Percentiles rank a stretch among this genome's conserved stretches.
Evolutionary conservation across 1,284 basidiomycete species (phyloP).

Genomic region (Ustilago curta): DNA sequence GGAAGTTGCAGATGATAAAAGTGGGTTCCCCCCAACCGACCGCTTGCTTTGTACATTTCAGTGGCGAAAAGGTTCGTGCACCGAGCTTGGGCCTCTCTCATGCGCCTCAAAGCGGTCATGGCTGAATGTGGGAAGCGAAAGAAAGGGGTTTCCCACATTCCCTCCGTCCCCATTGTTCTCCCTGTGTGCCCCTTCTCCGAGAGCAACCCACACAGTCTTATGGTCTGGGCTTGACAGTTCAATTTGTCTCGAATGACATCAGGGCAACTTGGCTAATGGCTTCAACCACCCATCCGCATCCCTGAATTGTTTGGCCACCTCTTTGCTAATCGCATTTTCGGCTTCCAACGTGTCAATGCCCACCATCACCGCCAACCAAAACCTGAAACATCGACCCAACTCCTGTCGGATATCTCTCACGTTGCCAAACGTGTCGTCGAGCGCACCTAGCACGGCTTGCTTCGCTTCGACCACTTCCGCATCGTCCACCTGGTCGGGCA

Average conservation of each 20-base stretch:
- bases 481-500: constrained; percentile 73
- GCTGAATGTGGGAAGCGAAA: not conserved
- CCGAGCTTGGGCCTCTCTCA: too few relatives aligned
- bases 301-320: constrained; percentile 93
- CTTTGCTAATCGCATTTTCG: constrained; percentile 76
- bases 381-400: constrained; percentile 94
- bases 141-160: not conserved
- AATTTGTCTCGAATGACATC: not conserved
- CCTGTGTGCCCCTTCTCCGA: not conserved
- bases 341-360: constrained; percentile 85
- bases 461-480: constrained; percentile 86
- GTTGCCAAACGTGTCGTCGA: constrained; percentile 90
- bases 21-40: too few relatives aligned
- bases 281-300: constrained; percentile 90
- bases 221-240: not conserved
- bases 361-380: constrained; percentile 93
- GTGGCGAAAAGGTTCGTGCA: too few relatives aligned
- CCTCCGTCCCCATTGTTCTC: not conserved
- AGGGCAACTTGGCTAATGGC: constrained; percentile 69
- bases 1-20: too few relatives aligned
- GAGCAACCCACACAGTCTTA: not conserved
- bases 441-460: constrained; percentile 85
- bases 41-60: too few relatives aligned
- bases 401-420: constrained; percentile 87
- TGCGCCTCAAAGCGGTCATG: not conserved